Evolutionary conservation across 305 asterid species (phyloP).

Genomic region (Solanum hybrid): DNA sequence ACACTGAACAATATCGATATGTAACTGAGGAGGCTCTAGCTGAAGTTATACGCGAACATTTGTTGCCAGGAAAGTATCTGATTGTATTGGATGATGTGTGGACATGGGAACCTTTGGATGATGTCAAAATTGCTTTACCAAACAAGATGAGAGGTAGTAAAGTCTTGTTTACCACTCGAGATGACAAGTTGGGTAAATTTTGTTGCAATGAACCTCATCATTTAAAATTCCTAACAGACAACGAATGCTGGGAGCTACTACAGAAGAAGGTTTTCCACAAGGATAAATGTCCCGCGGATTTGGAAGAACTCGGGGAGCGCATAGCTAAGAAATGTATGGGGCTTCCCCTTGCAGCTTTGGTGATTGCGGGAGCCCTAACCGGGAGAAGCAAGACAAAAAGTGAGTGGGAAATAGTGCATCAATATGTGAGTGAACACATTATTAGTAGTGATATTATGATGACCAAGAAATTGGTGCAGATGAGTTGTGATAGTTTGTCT

Average conservation of each 20-base stretch:
- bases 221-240: not conserved
- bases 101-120: conserved; percentile 5
- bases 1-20: not conserved
- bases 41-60: not conserved
- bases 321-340: not conserved
- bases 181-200: not conserved
- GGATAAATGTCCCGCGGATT: not conserved
- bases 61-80: not conserved
- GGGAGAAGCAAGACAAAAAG: not conserved
- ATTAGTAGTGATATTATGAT: not conserved
- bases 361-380: conserved; percentile 11
- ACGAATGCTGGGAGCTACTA: not conserved
- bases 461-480: not conserved
- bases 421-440: not conserved
- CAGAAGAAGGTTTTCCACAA: conserved; percentile 2
- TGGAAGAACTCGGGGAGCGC: not conserved
- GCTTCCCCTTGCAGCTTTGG: not conserved
- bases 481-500: conserved; percentile 5
- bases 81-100: conserved; percentile 15
- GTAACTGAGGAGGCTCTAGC: not conserved
- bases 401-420: conserved; percentile 11
- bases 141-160: not conserved
- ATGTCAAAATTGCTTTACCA: conserved; percentile 5
- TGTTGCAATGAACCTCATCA: not conserved
- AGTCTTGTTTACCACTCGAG: conserved; percentile 15